Base-by-base conservation (phyloP, 768 basidiomycete species). In the Dioszegia crocea region DNA sequence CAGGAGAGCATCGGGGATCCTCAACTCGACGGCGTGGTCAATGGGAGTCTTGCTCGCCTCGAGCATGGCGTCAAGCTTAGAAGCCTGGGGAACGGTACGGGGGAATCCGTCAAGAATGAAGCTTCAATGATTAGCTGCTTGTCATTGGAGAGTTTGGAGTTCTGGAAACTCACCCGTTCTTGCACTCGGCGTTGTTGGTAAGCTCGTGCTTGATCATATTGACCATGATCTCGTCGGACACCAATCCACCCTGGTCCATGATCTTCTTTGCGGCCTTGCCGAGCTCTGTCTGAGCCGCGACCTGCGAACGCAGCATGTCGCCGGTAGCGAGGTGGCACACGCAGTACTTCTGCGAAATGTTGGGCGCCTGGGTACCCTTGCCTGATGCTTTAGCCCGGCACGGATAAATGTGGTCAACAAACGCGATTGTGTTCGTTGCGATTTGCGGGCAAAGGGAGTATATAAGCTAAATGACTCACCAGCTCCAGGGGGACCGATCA, bases 31-130 rank as follows among this genome's bases (percentile, higher is more conserved):
- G 60, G 90, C 92, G 51, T 70, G 63, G 79, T 98, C 86, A 50
- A 99, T 83, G 73, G 87, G 88, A 80, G 97, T 91, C 68, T 88
- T 86, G 71, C 88, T 86, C 4, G 74, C 78, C 14, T 82, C 75
- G 43, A 99, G 85, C 96, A 99, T 97, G 60, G 81, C 80, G 73
- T 94, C 94, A 55, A 99, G 86, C 79, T 96, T 98, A 79, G 93
- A 84, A 2, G 96, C 96, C 72, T 99, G 96, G 10, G 88, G 86
- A 33, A 98, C 90, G 3, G 94, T 98, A 41, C 96, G 87, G 40
- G 96, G 96, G 84, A 99, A 99, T n/a, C 96, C 96, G 72, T 99
- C 96, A 50, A 99, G 82, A 57, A 99, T 96, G 78, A 99, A 99
- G 36, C 94, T 98, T 66, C 16, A 16, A n/a, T 4, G 9, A 39